Conservation (phyloP, 345 rosid genomes). For the Moricandia moricandioides region DNA sequence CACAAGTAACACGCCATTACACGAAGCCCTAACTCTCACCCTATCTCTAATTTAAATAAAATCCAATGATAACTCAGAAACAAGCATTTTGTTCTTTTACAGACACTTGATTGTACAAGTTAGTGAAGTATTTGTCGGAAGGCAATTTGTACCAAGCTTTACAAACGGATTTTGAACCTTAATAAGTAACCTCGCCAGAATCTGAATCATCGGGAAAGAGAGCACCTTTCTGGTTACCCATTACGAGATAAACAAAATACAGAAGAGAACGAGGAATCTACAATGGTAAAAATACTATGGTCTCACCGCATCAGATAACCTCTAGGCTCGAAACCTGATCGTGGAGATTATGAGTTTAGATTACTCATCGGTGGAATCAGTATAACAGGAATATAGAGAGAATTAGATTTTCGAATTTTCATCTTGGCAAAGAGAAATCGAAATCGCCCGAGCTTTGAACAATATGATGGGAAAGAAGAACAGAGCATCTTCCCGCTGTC, state of each 20-base stretch:
- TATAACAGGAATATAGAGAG: neutral
- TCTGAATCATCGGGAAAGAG: slow-evolving; percentile 71
- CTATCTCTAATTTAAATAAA: slow-evolving; percentile 71
- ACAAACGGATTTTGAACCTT: slow-evolving; percentile 36
- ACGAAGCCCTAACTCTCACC: slow-evolving; percentile 72
- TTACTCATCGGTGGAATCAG: neutral
- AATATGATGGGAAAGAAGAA: slow-evolving; percentile 5
- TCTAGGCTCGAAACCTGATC: neutral
- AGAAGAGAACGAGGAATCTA: neutral
- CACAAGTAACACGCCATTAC: slow-evolving; percentile 85
- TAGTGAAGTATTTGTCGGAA: slow-evolving; percentile 56
- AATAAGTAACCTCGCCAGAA: slow-evolving; percentile 62
- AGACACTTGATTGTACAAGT: slow-evolving; percentile 45
- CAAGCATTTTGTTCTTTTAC: slow-evolving; percentile 47
- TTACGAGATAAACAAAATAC: neutral
- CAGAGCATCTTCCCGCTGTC: neutral
- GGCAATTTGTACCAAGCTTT: slow-evolving; percentile 24
- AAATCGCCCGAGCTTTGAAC: slow-evolving; percentile 9
- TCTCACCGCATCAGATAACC: neutral
- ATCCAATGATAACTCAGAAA: slow-evolving; percentile 63
- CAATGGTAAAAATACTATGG: too few relatives aligned
- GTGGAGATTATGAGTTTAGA: neutral
- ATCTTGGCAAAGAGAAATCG: neutral
- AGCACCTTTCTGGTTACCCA: slow-evolving; percentile 38
- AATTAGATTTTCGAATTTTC: too few relatives aligned